Evolutionary conservation across 345 rosid species (phyloP), one percentile per base, ranked within the genome.

Genomic region (Litchi chinensis): DNA sequence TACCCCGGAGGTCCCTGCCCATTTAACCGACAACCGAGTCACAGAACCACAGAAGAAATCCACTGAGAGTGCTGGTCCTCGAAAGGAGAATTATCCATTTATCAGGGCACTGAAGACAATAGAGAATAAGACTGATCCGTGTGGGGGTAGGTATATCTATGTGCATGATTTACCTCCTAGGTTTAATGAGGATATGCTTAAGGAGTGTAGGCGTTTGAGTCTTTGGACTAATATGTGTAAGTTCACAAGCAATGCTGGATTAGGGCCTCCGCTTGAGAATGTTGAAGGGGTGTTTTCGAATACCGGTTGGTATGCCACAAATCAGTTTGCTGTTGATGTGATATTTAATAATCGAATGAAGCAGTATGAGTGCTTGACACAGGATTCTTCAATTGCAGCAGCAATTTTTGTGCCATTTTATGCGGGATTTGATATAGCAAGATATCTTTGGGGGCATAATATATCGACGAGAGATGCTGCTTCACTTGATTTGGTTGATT

Each of bases 141-240:
- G 98, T 54, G 95, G 97, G 3, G 96, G 98, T 37, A 89, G 87
- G 83, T 95, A 95, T 71, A 90, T 95, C 60, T 92, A 91, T 76
- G 95, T 93, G 76, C 97, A 93, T 40, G 85, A 93, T 76, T 82
- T 95, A 22, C 95, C 98, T 68, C 71, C 95, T 0, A 91, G 83
- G 88, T 95, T 93, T 84, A 95, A 93, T 50, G 94, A 90, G 82
- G 94, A 92, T 73, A 92, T 95, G 97, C 91, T 95, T 80, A 86
- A 88, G 82, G 89, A 92, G 70, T 93, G 98, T 79, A 90, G 74
- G 83, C 93, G 88, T 79, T 89, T 92, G 87, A 92, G 98, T 79
- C 92, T 82, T 65, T 91, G 98, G 98, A 93, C 97, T 24, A 91
- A 95, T 73, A 95, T 95, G 98, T 95, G 97, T 48, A 93, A 92